Conservation (phyloP, 2,329 filamentous ascomycete genomes). For the Paecilomyces fulvus region DNA sequence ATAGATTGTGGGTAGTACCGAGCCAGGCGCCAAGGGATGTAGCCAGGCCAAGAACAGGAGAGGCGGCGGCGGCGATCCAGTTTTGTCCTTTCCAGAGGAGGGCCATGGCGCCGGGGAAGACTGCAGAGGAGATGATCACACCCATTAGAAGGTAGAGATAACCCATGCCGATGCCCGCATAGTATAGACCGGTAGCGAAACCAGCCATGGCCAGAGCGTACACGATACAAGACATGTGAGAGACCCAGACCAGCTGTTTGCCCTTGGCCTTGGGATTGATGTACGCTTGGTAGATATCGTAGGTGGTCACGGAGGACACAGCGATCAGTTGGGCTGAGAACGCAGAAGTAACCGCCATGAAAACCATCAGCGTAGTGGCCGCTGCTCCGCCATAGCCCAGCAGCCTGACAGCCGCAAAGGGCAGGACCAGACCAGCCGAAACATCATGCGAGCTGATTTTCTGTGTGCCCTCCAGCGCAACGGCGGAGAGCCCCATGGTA, state of each 20-base stretch:
- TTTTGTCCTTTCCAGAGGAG: conserved; percentile 76
- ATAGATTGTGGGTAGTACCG: conserved; percentile 63
- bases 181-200: conserved; percentile 67
- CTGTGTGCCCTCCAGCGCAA: conserved; percentile 69
- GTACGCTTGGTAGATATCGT: conserved; percentile 82
- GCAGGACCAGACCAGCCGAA: conserved; percentile 72
- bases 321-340: conserved; percentile 79
- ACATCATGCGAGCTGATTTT: conserved; percentile 68
- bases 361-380: conserved; percentile 70
- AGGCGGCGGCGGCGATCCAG: conserved; percentile 61
- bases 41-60: conserved; percentile 60
- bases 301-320: conserved; percentile 79
- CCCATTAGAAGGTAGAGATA: conserved; percentile 89
- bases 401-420: conserved; percentile 74
- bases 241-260: conserved; percentile 69
- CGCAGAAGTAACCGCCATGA: conserved; percentile 83
- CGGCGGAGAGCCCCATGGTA: conserved; percentile 74
- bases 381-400: conserved; percentile 74
- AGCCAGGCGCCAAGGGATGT: conserved; percentile 69
- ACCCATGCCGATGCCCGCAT: conserved; percentile 74
- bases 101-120: conserved; percentile 72
- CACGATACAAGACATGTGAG: conserved; percentile 61
- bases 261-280: conserved; percentile 70
- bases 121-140: conserved; percentile 76
- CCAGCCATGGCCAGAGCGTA: conserved; percentile 71